Conservation (phyloP, 768 basidiomycete genomes). For the Cystofilobasidium macerans region DNA sequence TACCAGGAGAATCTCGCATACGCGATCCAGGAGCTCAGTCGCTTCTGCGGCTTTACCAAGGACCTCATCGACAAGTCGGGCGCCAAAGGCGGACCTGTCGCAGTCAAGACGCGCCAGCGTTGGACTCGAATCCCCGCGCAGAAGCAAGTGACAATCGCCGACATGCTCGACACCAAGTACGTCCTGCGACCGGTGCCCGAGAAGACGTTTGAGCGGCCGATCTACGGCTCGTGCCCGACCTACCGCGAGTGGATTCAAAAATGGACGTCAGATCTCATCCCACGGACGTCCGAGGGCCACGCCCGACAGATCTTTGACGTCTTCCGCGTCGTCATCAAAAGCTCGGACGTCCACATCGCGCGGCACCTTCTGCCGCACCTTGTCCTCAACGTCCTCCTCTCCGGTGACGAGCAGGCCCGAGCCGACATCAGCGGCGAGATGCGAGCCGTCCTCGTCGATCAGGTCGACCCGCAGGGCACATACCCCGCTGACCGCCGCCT, state of each 20-base stretch:
- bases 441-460: constrained; percentile 70
- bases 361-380: constrained; percentile 83
- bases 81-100: constrained; percentile 43
- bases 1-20: constrained; percentile 83
- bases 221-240: constrained; percentile 63
- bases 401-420: constrained; percentile 53
- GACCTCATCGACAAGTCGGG: constrained; percentile 50
- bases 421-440: constrained; percentile 64
- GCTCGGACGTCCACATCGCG: constrained; percentile 89
- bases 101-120: constrained; percentile 56
- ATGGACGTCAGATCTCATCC: constrained; percentile 75
- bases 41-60: constrained; percentile 73
- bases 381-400: constrained; percentile 70
- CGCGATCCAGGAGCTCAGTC: constrained; percentile 79
- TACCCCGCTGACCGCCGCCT: constrained; percentile 67
- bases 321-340: constrained; percentile 60
- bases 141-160: constrained; percentile 39
- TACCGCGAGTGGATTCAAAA: constrained; percentile 94
- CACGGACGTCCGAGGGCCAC: constrained; percentile 35
- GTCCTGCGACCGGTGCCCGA: constrained; percentile 27
- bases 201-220: constrained; percentile 42
- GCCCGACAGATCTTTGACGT: constrained; percentile 64
- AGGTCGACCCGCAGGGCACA: constrained; percentile 53
- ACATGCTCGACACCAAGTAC: constrained; percentile 36
- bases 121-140: constrained; percentile 75